Base-by-base conservation (phyloP, 1,284 basidiomycete species). In the Microbotryum scabiosae region DNA sequence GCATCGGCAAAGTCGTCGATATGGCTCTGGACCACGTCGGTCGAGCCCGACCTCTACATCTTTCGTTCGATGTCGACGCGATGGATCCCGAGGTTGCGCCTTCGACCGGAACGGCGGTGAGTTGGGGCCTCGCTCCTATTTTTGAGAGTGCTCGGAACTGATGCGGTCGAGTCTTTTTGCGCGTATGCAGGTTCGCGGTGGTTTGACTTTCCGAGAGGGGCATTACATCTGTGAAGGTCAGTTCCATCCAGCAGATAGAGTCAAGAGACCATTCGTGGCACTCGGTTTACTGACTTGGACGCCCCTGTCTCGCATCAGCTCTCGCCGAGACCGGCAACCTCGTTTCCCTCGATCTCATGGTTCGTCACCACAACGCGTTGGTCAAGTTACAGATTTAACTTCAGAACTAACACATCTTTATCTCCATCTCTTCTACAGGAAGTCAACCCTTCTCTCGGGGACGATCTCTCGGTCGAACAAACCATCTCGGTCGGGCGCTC, bases 11-110 rank as follows among this genome's bases (percentile, higher is more conserved):
- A 72, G 89, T 97, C 60, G 86, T 97, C 60, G 90, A 97, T 73
- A 88, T 93, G 88, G 96, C 93, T 41, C 79, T 98, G 65, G 88
- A 96, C 74, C 83, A 90, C 75, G 86, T 98, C 71, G 97, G 96
- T 77, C 80, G 87, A 65, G 81, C 86, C 66, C 79, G 82, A 48
- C 96, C 96, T 20, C 88, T 97, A 68, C 96, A 99, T 78, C 78
- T 99, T 62, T 90, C 87, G 74, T 98, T 97, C 74, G 94, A 98
- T 75, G 92, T 98, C 43, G 96, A 65, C 28, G 74, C 74, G 9
- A 67, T 77, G 58, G 94, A 97, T 76, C 93, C 93, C 4, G 83
- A 82, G 25, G 93, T 97, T 51, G 93, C 96, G 25, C 94, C 93
- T 2, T 90, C 88, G 59, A 94, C 91, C n/a, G 90, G 90, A 23